phyloP scores from a whole-genome alignment of 192 early-diverging fungal genomes.

The Coemansia sp. region DNA sequence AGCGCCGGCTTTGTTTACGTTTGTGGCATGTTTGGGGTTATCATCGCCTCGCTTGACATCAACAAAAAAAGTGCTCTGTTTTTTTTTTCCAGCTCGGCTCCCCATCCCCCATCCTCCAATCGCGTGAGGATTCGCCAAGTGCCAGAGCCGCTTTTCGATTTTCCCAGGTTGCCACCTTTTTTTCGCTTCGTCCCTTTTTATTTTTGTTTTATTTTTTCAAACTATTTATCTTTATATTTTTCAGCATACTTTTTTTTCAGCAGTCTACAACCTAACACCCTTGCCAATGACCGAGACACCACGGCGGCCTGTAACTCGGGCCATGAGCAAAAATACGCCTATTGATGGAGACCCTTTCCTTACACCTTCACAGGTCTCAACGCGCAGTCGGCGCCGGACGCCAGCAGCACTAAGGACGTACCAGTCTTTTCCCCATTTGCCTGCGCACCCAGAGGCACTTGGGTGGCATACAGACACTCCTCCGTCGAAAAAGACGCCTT shows the following conservation, averaged over 20 bases:
- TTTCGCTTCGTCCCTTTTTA: neutral
- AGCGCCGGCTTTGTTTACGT: neutral
- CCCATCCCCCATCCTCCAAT: neutral
- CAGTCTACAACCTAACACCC: neutral
- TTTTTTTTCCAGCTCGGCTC: slow-evolving; percentile 11
- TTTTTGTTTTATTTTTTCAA: slow-evolving; percentile 5
- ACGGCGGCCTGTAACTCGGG: slow-evolving; percentile 23
- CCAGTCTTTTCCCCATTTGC: slow-evolving; percentile 39
- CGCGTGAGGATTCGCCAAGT: neutral
- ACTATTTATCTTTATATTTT: slow-evolving; percentile 11
- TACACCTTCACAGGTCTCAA: neutral
- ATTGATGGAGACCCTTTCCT: slow-evolving; percentile 6
- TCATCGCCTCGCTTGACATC: neutral
- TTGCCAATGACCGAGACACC: slow-evolving; percentile 30
- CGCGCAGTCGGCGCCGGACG: slow-evolving; percentile 10
- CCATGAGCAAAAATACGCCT: slow-evolving; percentile 15
- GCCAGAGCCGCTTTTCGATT: slow-evolving; percentile 3
- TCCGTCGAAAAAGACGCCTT: neutral
- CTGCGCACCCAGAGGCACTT: neutral
- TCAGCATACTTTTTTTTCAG: neutral
- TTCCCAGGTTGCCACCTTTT: slow-evolving; percentile 2
- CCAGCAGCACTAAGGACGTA: slow-evolving; percentile 16
- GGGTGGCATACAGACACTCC: slow-evolving; percentile 8
- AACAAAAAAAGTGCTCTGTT: slow-evolving; percentile 3
- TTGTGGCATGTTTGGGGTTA: neutral